These are phyloP conservation scores for Populus deltoides DNA, from an alignment of 345 rosid genomes.

Conservation along the genomic window DNA sequence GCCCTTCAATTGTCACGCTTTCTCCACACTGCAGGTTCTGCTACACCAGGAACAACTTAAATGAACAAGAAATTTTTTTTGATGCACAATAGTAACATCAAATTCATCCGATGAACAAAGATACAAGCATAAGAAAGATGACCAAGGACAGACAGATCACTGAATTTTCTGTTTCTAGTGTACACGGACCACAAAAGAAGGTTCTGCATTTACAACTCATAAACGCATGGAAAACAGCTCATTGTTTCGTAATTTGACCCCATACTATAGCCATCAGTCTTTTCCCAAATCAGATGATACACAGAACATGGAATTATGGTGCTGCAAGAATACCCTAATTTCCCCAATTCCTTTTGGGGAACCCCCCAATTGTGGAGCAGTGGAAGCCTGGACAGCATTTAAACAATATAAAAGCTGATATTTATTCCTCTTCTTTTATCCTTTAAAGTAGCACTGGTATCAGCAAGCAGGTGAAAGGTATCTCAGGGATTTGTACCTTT, in stretches of 20 bases:
- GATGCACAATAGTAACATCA: background rate
- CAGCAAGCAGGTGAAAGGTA: background rate
- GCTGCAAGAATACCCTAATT: no score
- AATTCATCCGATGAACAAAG: constrained; percentile 1
- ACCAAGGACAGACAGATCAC: constrained; percentile 1
- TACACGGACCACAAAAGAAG: background rate
- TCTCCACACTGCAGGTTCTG: constrained; percentile 92
- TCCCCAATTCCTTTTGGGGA: background rate
- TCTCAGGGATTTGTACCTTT: background rate
- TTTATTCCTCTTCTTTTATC: background rate
- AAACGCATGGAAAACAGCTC: constrained; percentile 8
- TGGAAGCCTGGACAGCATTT: background rate
- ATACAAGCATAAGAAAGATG: constrained; percentile 11
- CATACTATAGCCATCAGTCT: constrained; percentile 13
- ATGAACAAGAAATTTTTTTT: background rate
- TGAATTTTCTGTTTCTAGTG: constrained; percentile 11
- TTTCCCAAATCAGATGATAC: background rate
- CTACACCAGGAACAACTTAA: constrained; percentile 13
- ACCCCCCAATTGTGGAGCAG: background rate
- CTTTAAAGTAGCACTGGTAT: background rate
- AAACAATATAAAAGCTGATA: background rate
- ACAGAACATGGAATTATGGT: background rate
- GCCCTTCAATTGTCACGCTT: constrained; percentile 86
- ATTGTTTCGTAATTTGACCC: constrained; percentile 8
- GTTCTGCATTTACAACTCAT: constrained; percentile 16